Percentiles rank a stretch among this genome's conserved stretches.
phyloP scores from a whole-genome alignment of 495 filamentous ascomycete species.

The Daldinia bambusicola region DNA sequence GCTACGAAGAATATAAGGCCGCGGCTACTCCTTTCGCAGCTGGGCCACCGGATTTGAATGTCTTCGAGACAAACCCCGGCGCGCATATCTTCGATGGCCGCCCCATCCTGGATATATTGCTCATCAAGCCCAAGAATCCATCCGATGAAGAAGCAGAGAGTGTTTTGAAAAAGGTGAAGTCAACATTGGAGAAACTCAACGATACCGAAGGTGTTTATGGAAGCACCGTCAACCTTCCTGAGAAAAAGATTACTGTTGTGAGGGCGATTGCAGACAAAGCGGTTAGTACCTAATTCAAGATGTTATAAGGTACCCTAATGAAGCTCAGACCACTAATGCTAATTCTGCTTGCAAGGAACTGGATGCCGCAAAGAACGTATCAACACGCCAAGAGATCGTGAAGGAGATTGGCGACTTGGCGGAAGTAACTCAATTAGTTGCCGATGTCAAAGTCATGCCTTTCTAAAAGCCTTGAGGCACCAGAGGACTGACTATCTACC shows the following conservation, averaged over 20 bases:
- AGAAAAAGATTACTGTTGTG: constrained; percentile 26
- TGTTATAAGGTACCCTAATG: not conserved
- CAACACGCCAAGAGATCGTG: constrained; percentile 17
- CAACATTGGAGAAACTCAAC: constrained; percentile 7
- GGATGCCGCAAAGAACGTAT: constrained; percentile 15
- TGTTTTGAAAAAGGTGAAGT: constrained; percentile 21
- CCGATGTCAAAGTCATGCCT: constrained; percentile 20
- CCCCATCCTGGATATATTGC: constrained; percentile 19
- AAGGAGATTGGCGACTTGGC: constrained; percentile 16
- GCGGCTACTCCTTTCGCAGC: constrained; percentile 7
- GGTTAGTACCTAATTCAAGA: constrained; percentile 22
- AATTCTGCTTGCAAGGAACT: constrained; percentile 12
- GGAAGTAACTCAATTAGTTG: constrained; percentile 20
- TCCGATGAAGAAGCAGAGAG: constrained; percentile 10
- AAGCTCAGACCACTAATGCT: not conserved
- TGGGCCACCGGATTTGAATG: constrained; percentile 28
- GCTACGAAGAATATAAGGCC: constrained; percentile 9
- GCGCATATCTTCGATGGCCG: constrained; percentile 13
- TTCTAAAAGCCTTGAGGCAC: not conserved
- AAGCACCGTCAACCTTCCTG: constrained; percentile 26
- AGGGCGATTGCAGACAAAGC: constrained; percentile 18
- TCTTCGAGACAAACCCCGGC: constrained; percentile 32
- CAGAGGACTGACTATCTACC: too few species aligned
- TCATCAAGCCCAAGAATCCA: constrained; percentile 25
- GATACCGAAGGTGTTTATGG: constrained; percentile 28